These are phyloP conservation scores for Waltiozyma sp. DNA, from an alignment of 1,139 yeast genomes.

Conservation along the genomic window DNA sequence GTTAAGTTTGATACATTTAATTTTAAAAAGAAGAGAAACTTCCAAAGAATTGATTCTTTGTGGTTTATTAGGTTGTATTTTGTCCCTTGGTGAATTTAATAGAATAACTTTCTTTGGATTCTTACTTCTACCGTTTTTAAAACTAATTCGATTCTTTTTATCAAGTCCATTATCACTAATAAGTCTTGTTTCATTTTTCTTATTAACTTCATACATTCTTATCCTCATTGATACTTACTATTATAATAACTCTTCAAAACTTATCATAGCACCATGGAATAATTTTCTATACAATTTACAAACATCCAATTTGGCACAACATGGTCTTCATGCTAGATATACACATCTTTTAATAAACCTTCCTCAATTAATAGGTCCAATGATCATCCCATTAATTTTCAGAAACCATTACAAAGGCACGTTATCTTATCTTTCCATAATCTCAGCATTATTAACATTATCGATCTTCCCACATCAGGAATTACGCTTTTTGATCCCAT, in stretches of 20 bases:
- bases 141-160: constrained; percentile 26
- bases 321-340: constrained; percentile 75
- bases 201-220: constrained; percentile 27
- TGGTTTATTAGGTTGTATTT: constrained; percentile 37
- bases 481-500: constrained; percentile 69
- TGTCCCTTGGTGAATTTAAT: constrained; percentile 68
- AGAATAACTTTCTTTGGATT: constrained; percentile 77
- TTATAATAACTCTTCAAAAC: constrained; percentile 15
- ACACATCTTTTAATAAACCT: constrained; percentile 67
- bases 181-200: constrained; percentile 22
- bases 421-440: constrained; percentile 44
- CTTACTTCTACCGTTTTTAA: constrained; percentile 47
- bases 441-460: constrained; percentile 50
- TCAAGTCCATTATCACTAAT: constrained; percentile 8
- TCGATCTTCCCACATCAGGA: constrained; percentile 89
- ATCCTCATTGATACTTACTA: constrained; percentile 44
- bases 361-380: constrained; percentile 80
- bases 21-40: constrained; percentile 6
- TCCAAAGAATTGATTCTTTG: constrained; percentile 17
- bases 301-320: constrained; percentile 48
- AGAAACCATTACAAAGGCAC: constrained; percentile 12
- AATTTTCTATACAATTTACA: constrained; percentile 62
- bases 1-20: constrained; percentile 28
- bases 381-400: constrained; percentile 34
- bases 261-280: constrained; percentile 63